Conservation (phyloP, 2,329 filamentous ascomycete genomes). For the Diatrype stigma region DNA sequence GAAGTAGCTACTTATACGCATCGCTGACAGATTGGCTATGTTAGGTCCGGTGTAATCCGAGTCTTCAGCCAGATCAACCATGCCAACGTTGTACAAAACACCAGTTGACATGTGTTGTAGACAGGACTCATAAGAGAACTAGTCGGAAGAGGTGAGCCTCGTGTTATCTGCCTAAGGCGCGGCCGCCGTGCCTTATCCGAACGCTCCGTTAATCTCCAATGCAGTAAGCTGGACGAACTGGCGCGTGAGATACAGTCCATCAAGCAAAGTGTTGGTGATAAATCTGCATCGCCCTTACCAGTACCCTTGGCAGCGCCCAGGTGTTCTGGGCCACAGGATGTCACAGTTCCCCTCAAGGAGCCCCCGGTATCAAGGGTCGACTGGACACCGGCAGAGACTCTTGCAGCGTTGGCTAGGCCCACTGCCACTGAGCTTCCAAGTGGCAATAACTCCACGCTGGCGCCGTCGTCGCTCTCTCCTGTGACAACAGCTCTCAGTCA, state of each 20-base stretch:
- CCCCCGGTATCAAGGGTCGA: slow-evolving; percentile 11
- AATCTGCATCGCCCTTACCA: slow-evolving; percentile 7
- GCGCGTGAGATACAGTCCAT: slow-evolving; percentile 52
- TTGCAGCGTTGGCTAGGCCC: slow-evolving; percentile 9
- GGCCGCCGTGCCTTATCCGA: not conserved
- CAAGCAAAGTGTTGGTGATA: slow-evolving; percentile 44
- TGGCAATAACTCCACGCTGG: slow-evolving; percentile 8
- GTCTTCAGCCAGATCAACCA: slow-evolving; percentile 18
- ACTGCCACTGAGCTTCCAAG: not conserved
- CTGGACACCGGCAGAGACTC: slow-evolving; percentile 14
- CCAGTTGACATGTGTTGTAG: slow-evolving; percentile 24
- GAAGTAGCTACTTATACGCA: not conserved
- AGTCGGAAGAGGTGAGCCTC: slow-evolving; percentile 26
- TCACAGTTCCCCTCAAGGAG: slow-evolving; percentile 13
- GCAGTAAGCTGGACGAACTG: slow-evolving; percentile 51
- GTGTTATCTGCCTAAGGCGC: slow-evolving; percentile 2
- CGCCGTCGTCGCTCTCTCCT: slow-evolving; percentile 23
- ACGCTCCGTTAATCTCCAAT: slow-evolving; percentile 4
- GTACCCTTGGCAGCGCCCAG: slow-evolving; percentile 7
- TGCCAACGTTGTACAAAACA: slow-evolving; percentile 29
- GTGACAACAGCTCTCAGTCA: slow-evolving; percentile 18
- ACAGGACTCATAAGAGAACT: slow-evolving; percentile 28
- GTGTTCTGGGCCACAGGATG: slow-evolving; percentile 21
- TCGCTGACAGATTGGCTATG: not conserved
- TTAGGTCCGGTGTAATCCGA: slow-evolving; percentile 31